Percentiles rank a stretch among this genome's conserved stretches.
Evolutionary conservation across 2,329 filamentous ascomycete genomes (phyloP).

Genomic region (Sporothrix protearum): DNA sequence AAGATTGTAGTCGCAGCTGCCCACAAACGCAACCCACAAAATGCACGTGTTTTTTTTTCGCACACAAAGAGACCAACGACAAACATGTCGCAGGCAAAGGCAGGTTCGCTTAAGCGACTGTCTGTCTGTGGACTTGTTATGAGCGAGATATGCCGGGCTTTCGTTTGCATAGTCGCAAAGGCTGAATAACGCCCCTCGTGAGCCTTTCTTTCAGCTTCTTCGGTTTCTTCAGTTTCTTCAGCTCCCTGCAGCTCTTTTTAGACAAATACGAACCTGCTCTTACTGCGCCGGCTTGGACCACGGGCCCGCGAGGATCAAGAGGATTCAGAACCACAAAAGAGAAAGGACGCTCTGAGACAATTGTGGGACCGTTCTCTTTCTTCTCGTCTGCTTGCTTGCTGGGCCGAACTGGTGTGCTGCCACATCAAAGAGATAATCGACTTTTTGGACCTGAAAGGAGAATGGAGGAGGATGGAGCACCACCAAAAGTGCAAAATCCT

Average conservation of each 20-base stretch:
- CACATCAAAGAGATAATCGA: neutral
- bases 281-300: neutral
- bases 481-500: neutral
- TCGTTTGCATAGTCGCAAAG: neutral
- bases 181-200: constrained; percentile 14
- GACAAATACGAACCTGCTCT: neutral
- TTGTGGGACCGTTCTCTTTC: neutral
- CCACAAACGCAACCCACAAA: neutral
- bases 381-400: too few relatives aligned
- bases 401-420: too few relatives aligned
- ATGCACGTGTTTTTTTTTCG: neutral
- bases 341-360: neutral
- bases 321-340: neutral
- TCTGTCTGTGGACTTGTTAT: neutral
- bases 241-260: too few relatives aligned
- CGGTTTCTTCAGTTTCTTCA: neutral
- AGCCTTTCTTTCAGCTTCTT: neutral
- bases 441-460: neutral
- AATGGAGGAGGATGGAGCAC: neutral
- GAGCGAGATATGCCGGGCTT: neutral
- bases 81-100: too few relatives aligned
- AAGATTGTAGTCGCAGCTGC: neutral
- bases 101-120: too few relatives aligned
- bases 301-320: neutral
- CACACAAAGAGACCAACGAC: neutral